Evolutionary conservation across 2,329 filamentous ascomycete species (phyloP), one percentile per base, ranked within the genome.

Genomic region (Coniella vitis): DNA sequence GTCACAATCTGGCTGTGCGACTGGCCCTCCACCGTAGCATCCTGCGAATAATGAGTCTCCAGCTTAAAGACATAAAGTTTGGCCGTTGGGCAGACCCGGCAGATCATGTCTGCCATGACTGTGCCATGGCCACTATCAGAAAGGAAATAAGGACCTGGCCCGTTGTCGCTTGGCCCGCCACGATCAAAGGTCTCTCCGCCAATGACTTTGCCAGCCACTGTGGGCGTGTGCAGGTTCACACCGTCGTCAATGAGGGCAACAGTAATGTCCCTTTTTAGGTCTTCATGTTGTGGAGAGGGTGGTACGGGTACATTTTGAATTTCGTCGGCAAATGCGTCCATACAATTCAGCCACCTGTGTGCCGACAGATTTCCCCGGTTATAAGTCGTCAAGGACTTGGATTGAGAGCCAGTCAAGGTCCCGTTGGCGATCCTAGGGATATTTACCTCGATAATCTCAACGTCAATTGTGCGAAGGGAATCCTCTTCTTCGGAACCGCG

Each of bases 241-340:
- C 43, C 43, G 7, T 46, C 43, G n/a, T 46, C 43, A 36, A 46
- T 46, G 5, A 46, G 20, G 10, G 43, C 35, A 10, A 46, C 43
- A 7, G 43, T 46, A 1, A 46, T 38, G 8, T 54, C 56, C 2
- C 60, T 54, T 39, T 68, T 62, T 1, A 69, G 60, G 3, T 67
- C 67, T 32, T 70, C 66, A 45, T 71, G 67, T 16, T 36, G 34
- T 16, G 34, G 17, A 14, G 13, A 36, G 17, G n/a, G n/a, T n/a
- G 34, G 34, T 32, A 69, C 68, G 3, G 70, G 55, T 2, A 65
- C 68, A 7, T 69, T 55, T 16, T 57, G 60, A 48, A 65, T 57
- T 4, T 37, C 22, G 8, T 52, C 50, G 14, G 38, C 45, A 7
- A 47, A 35, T 16, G 36, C 35, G n/a, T 46, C 34, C 41, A 34